A percentile compares a stretch with the other conserved stretches of the same genome.
Conservation (phyloP, 768 basidiomycete species). For the Pulveroboletus sp. region DNA sequence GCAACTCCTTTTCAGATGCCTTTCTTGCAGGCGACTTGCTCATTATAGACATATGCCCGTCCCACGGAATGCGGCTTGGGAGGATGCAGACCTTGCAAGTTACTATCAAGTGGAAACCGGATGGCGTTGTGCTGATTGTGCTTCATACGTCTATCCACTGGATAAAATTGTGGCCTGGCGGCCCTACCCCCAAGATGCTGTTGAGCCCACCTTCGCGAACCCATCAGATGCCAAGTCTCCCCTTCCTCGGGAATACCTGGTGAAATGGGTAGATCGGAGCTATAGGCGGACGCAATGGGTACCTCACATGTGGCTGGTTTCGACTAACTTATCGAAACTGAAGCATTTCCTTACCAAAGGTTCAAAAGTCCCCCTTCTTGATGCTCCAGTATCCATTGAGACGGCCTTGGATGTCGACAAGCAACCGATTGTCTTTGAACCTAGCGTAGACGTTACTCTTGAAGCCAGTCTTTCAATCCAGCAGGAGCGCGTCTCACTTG, state of each 20-base stretch:
- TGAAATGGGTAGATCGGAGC: conserved; percentile 82
- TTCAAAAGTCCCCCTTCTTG: conserved; percentile 61
- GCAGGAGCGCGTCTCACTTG: conserved; percentile 25
- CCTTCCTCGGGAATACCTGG: conserved; percentile 86
- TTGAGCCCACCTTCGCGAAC: conserved; percentile 45
- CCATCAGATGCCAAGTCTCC: conserved; percentile 48
- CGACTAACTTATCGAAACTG: conserved; percentile 60
- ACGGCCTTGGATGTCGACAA: conserved; percentile 25
- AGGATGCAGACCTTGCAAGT: conserved; percentile 44
- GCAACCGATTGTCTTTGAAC: conserved; percentile 36
- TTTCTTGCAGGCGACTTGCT: conserved; percentile 74
- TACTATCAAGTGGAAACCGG: conserved; percentile 51
- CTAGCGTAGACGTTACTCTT: conserved; percentile 33
- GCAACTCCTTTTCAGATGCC: conserved; percentile 74
- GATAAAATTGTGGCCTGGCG: conserved; percentile 94
- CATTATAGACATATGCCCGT: conserved; percentile 73
- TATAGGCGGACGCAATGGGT: conserved; percentile 85
- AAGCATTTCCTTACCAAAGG: conserved; percentile 74
- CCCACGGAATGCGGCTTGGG: conserved; percentile 36
- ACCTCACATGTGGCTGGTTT: conserved; percentile 84
- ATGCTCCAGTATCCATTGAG: conserved; percentile 35
- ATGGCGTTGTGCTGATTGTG: conserved; percentile 79
- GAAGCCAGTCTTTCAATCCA: conserved; percentile 29
- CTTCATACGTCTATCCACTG: conserved; percentile 60
- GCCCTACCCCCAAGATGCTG: conserved; percentile 63